These are phyloP conservation scores for Fusarium sp. DNA, from an alignment of 2,329 filamentous ascomycete species.

Conservation along the genomic window DNA sequence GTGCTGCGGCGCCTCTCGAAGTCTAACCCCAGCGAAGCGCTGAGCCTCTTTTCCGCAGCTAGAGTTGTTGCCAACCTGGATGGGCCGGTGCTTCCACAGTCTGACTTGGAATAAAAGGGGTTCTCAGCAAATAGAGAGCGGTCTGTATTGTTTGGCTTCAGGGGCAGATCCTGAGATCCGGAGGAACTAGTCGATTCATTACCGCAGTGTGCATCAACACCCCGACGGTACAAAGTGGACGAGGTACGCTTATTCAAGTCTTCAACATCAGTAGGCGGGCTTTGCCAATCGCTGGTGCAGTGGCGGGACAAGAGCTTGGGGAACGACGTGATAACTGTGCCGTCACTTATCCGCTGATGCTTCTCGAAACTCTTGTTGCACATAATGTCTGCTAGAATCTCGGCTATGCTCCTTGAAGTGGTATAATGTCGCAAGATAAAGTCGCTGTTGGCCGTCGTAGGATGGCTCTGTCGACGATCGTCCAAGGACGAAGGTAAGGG, in stretches of 20 bases:
- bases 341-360: conserved; percentile 29
- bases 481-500: conserved; percentile 13
- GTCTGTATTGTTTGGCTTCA: conserved; percentile 23
- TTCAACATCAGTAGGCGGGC: conserved; percentile 35
- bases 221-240: conserved; percentile 44
- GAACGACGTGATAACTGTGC: conserved; percentile 51
- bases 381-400: conserved; percentile 36
- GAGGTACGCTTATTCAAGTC: conserved; percentile 10
- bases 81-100: background rate
- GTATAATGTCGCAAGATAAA: conserved; percentile 39
- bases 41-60: conserved; percentile 32
- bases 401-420: conserved; percentile 27
- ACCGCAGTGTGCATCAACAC: conserved; percentile 48
- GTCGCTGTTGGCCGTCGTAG: conserved; percentile 9
- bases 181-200: conserved; percentile 10
- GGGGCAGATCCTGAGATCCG: conserved; percentile 18
- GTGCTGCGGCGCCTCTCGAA: conserved; percentile 45
- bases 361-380: conserved; percentile 30
- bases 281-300: conserved; percentile 50
- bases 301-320: conserved; percentile 48
- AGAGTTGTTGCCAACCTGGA: background rate
- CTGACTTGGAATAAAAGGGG: conserved; percentile 33
- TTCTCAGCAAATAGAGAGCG: conserved; percentile 38
- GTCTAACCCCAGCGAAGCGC: conserved; percentile 40
- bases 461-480: conserved; percentile 30